Base-by-base conservation (phyloP, 192 early-diverging fungal genomes). In the Backusella morwellensis region DNA sequence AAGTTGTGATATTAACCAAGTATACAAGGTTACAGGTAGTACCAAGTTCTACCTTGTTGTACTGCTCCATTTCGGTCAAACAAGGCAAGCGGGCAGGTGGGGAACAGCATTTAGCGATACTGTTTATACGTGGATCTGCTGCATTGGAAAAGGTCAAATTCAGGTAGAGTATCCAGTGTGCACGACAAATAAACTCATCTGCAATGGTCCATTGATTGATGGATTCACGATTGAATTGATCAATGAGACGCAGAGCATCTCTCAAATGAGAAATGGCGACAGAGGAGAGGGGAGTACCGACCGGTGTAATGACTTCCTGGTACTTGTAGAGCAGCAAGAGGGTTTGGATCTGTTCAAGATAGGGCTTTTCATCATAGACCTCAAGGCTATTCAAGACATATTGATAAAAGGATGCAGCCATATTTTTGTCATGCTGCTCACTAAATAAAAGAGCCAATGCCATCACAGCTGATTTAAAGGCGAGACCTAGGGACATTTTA, bases 271-370 rank as follows among this genome's bases (percentile, higher is more conserved):
- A 17, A 47, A 68, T 42, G 14, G 63, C 74, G n/a, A 32, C 21
- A 38, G 38, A 19, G 17, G 74, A 41, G 29, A 75, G 21, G 6
- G 11, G 63, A 6, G 38, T 68, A 35, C 66, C 74, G 11, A 66
- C 66, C 12, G 74, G 74, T 11, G 74, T 75, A 44, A 67, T 36
- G 4, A 75, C 15, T 11, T 75, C 74, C 21, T 75, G 59, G 67
- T 75, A 68, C 50, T 75, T 75, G 17, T 75, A 75, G 7, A 75
- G 35, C 17, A 75, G 35, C 6, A 75, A 44, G 4, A 75, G 41
- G 14, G 66, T 75, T 32, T 75, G 74, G 23, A 44, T 66, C 15
- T 40, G 38, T 12, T 38, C 26, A 11, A 75, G 41, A 19, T 41
- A 41, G 1, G 70, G 23, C 0, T 23, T 72, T 19, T 72, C 40